These are phyloP conservation scores for Zalaria obscura DNA, from an alignment of 2,329 filamentous ascomycete species.

Conservation along the genomic window DNA sequence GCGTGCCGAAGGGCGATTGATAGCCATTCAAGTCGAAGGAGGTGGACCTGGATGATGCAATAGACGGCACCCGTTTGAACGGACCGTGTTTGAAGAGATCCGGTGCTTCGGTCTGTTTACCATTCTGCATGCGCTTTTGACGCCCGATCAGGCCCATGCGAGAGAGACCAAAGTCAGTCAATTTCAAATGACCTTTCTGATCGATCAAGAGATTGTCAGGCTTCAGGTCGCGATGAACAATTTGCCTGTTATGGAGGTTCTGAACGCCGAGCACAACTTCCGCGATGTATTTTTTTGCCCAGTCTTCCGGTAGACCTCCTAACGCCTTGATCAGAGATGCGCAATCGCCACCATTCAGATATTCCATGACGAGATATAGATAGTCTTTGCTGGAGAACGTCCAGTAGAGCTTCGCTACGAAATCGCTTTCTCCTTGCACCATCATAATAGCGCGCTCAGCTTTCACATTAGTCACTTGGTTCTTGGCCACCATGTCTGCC, in stretches of 20 bases:
- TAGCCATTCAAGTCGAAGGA: conserved; percentile 79
- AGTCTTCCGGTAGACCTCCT: conserved; percentile 84
- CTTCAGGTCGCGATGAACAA: conserved; percentile 93
- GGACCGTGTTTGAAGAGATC: conserved; percentile 87
- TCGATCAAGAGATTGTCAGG: conserved; percentile 96
- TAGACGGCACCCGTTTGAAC: conserved; percentile 71
- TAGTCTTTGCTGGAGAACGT: conserved; percentile 99
- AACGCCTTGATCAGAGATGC: conserved; percentile 92
- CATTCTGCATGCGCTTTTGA: conserved; percentile 82
- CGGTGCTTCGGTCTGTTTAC: conserved; percentile 65
- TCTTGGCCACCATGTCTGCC: conserved; percentile 99
- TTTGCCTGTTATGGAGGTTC: conserved; percentile 83
- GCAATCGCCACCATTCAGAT: conserved; percentile 93
- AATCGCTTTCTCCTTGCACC: conserved; percentile 99
- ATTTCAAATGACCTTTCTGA: conserved; percentile 86
- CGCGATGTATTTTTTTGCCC: conserved; percentile 94
- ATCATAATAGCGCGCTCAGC: conserved; percentile 99
- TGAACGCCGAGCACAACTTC: conserved; percentile 96
- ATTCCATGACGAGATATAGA: conserved; percentile 97
- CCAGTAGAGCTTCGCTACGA: conserved; percentile 98
- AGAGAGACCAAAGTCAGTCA: conserved; percentile 94
- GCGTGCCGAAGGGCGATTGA: conserved; percentile 71
- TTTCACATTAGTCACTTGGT: conserved; percentile 98
- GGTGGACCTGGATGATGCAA: conserved; percentile 80
- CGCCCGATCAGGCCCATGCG: conserved; percentile 94